Percentiles rank a stretch among this genome's conserved stretches.
Evolutionary conservation across 345 rosid genomes (phyloP).

Genomic region (Geranium rotundifolium): DNA sequence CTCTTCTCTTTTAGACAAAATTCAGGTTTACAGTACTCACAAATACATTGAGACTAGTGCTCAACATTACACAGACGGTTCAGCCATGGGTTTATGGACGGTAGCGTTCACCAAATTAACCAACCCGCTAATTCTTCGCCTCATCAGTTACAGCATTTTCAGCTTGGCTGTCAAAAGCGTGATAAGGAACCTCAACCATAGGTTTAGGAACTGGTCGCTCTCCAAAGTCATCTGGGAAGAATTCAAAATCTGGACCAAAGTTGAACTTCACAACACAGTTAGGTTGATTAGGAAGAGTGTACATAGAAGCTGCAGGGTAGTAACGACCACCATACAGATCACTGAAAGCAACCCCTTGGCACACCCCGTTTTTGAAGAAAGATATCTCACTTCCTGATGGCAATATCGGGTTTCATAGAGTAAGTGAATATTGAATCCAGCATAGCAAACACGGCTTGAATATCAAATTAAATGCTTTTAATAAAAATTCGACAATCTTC

Average conservation of each 20-base stretch:
- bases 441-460: no score
- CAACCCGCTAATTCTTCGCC: constrained; percentile 36
- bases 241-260: constrained; percentile 82
- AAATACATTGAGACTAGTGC: no score
- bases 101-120: no score
- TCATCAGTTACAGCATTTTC: constrained; percentile 54
- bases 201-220: constrained; percentile 63
- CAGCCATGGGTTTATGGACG: no score
- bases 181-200: constrained; percentile 70
- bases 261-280: constrained; percentile 81
- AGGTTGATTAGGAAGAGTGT: constrained; percentile 86
- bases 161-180: constrained; percentile 43
- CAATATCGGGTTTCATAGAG: not conserved
- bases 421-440: no score
- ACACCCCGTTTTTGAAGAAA: constrained; percentile 77
- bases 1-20: no score
- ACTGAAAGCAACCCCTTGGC: constrained; percentile 88
- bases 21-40: no score
- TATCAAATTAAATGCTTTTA: no score
- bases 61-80: no score
- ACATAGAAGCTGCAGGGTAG: constrained; percentile 98
- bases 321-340: constrained; percentile 77
- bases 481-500: no score
- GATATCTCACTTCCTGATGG: constrained; percentile 90
- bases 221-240: constrained; percentile 54